Conservation (phyloP, 2,329 filamentous ascomycete species). For the Botrytis tulipae region DNA sequence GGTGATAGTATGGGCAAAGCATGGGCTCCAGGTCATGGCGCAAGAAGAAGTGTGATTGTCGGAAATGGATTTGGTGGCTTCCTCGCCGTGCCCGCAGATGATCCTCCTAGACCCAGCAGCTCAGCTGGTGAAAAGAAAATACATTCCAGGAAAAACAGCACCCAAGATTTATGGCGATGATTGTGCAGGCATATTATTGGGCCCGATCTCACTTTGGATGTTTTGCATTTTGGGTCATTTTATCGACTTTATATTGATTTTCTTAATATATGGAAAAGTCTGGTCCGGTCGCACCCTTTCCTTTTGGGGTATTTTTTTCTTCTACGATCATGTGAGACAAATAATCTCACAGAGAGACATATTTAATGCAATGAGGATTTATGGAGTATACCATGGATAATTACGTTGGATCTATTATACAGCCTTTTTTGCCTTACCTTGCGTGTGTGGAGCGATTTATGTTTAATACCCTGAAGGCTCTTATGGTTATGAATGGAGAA, state of each 20-base stretch:
- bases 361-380: not conserved
- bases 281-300: not conserved
- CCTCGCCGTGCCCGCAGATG: slow-evolving; percentile 58
- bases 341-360: not conserved
- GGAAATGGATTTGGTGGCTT: slow-evolving; percentile 67
- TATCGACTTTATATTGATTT: not conserved
- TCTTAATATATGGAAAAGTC: not conserved
- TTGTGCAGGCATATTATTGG: not conserved
- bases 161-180: slow-evolving; percentile 20
- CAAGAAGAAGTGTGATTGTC: slow-evolving; percentile 60
- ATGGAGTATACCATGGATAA: slow-evolving; percentile 8
- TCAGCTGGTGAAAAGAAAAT: slow-evolving; percentile 31
- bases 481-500: slow-evolving; percentile 8
- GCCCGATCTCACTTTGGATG: not conserved
- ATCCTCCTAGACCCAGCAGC: slow-evolving; percentile 36
- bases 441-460: slow-evolving; percentile 9
- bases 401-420: not conserved
- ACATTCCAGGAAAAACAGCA: slow-evolving; percentile 8
- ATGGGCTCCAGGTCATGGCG: slow-evolving; percentile 50
- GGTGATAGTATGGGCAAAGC: slow-evolving; percentile 43
- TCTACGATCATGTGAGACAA: not conserved
- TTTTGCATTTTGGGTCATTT: not conserved
- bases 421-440: not conserved
- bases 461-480: slow-evolving; percentile 9
- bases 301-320: not conserved